phyloP scores from a whole-genome alignment of 2,329 filamentous ascomycete genomes.

The Epichloe hybrida region DNA sequence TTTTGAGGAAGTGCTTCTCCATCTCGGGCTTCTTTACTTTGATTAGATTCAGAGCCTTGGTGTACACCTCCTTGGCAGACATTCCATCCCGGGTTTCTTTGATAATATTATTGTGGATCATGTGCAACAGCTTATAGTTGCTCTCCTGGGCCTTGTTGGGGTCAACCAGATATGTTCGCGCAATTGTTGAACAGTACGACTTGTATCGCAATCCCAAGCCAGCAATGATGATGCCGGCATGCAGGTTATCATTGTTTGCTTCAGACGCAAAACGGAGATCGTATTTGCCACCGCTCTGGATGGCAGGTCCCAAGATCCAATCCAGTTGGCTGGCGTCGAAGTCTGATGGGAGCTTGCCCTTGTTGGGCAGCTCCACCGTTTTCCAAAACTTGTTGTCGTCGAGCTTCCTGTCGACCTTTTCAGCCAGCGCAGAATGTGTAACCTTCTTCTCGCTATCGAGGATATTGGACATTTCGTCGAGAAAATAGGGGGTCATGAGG shows the following conservation, averaged over 20 bases:
- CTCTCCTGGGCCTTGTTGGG: slow-evolving; percentile 92
- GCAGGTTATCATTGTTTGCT: slow-evolving; percentile 68
- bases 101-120: slow-evolving; percentile 77
- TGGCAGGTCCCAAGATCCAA: slow-evolving; percentile 80
- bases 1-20: slow-evolving; percentile 89
- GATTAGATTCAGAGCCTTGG: slow-evolving; percentile 67
- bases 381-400: slow-evolving; percentile 93
- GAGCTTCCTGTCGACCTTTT: slow-evolving; percentile 80
- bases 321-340: slow-evolving; percentile 84
- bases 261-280: slow-evolving; percentile 72
- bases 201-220: slow-evolving; percentile 89
- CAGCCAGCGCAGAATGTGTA: slow-evolving; percentile 73
- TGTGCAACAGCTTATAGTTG: slow-evolving; percentile 79
- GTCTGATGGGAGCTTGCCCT: slow-evolving; percentile 67
- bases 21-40: slow-evolving; percentile 88
- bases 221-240: slow-evolving; percentile 86
- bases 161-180: slow-evolving; percentile 88
- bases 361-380: slow-evolving; percentile 53
- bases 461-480: slow-evolving; percentile 95
- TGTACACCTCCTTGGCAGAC: slow-evolving; percentile 78
- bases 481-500: slow-evolving; percentile 93
- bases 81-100: slow-evolving; percentile 84
- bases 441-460: slow-evolving; percentile 96
- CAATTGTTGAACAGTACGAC: slow-evolving; percentile 86
- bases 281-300: slow-evolving; percentile 93